Evolutionary conservation across 306 rosid species (phyloP).

Genomic region (Dryas octopetala): DNA sequence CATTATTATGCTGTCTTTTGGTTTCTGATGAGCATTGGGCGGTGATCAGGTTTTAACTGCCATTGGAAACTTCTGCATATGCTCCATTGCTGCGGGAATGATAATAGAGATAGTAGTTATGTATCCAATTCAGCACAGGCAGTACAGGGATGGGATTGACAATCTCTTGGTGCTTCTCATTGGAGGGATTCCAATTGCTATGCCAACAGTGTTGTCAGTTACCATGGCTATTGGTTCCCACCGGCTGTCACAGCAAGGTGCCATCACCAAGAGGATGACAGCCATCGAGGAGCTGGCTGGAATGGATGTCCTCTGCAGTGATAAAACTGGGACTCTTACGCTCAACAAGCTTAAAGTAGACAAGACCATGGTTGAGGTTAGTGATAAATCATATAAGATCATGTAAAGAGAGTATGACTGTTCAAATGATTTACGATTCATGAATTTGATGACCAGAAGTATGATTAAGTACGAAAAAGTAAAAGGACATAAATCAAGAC

Average conservation of each 20-base stretch:
- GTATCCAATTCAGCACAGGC: slow-evolving; percentile 79
- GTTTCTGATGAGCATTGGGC: slow-evolving; percentile 14
- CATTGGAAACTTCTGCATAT: slow-evolving; percentile 92
- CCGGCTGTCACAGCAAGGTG: slow-evolving; percentile 78
- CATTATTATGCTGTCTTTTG: background rate
- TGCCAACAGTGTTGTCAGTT: slow-evolving; percentile 91
- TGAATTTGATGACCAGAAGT: background rate
- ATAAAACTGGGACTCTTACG: slow-evolving; percentile 90
- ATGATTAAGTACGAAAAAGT: background rate
- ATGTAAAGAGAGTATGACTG: background rate
- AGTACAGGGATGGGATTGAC: slow-evolving; percentile 75
- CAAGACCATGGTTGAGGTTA: slow-evolving; percentile 71
- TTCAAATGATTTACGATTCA: background rate
- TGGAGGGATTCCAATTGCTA: slow-evolving; percentile 94
- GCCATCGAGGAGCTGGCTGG: slow-evolving; percentile 98
- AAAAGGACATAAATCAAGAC: background rate
- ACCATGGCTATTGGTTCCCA: slow-evolving; percentile 99
- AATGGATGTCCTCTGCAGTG: slow-evolving; percentile 92
- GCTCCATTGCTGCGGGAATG: slow-evolving; percentile 80
- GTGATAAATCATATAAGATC: background rate
- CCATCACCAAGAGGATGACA: slow-evolving; percentile 96
- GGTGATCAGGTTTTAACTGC: slow-evolving; percentile 70
- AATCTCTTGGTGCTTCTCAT: slow-evolving; percentile 89
- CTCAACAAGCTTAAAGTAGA: slow-evolving; percentile 87
- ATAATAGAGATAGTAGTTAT: slow-evolving; percentile 65